Evolutionary conservation across 495 filamentous ascomycete species (phyloP), one percentile per base, ranked within the genome.

Genomic region (Paragyromitra xinjiangensis): DNA sequence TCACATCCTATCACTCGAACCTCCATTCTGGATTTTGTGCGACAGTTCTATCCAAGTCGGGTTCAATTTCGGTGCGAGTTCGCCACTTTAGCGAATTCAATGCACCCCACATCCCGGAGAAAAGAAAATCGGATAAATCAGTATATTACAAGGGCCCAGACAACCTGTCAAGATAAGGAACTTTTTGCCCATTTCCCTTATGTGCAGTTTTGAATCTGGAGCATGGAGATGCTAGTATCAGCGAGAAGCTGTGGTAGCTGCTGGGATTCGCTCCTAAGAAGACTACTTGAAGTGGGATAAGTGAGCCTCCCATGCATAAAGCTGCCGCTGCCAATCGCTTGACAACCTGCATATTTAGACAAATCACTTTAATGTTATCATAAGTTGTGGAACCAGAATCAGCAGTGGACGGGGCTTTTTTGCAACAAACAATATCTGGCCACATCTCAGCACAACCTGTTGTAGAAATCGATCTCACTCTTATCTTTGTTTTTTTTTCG

Each of bases 1-100:
- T 63, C 59, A 63, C 29, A 63, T 37, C n/a, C 4, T 40, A 63
- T 63, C 59, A 63, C 59, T 63, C 59, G 59, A 11, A 5, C 1
- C 34, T 7, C 1, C 58, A 7, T 58, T 8, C 26, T 58, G 55
- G 7, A 24, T 29, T 40, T 44, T 63, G 37, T 44, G 11, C 59
- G 8, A 63, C 59, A 3, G 14, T 8, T 14, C 14, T 63, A 63
- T 39, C 56, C 12, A 12, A 61, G 26, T n/a, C 6, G 4, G 16
- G 14, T 63, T 40, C 37, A 8, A 42, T 58, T 58, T 58, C 55
- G 55, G 55, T 3, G 55, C 55, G 24, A 24, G 2, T 62, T 14
- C 59, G 59, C 19, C 2, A 63, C 16, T 42, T 39, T 11, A 37
- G 29, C 58, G 58, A 62, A 40, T 62, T 22, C 12, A 62, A 16